phyloP scores from a whole-genome alignment of 495 filamentous ascomycete genomes.

The Staphylotrichum longicolle region DNA sequence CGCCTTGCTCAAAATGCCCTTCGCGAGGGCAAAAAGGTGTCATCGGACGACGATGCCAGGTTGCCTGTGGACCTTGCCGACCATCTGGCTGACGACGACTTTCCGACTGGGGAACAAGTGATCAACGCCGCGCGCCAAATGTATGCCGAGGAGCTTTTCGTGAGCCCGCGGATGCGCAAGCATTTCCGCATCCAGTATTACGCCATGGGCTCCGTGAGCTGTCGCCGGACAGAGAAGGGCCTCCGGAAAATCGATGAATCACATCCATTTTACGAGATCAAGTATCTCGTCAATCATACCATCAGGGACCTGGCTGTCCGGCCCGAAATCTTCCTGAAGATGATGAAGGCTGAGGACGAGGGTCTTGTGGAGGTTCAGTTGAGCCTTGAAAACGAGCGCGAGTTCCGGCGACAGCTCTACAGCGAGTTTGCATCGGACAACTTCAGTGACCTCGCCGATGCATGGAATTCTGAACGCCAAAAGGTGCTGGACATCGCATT shows the following conservation, averaged over 20 bases:
- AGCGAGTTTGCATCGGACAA: conserved; percentile 88
- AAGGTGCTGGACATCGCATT: conserved; percentile 82
- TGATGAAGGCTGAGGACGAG: conserved; percentile 95
- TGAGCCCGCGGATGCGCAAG: conserved; percentile 87
- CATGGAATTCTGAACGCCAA: conserved; percentile 84
- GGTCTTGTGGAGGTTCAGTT: conserved; percentile 82
- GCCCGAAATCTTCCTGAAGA: conserved; percentile 86
- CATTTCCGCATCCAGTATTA: conserved; percentile 81
- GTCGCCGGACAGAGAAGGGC: conserved; percentile 88
- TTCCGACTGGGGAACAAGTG: conserved; percentile 71
- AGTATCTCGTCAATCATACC: conserved; percentile 87
- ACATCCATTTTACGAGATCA: conserved; percentile 96
- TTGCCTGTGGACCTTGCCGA: conserved; percentile 86
- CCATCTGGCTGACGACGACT: conserved; percentile 65
- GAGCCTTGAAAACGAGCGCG: conserved; percentile 66
- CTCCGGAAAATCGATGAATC: conserved; percentile 92
- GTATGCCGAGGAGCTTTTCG: conserved; percentile 86
- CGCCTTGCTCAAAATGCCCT: conserved; percentile 81
- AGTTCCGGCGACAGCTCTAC: conserved; percentile 71
- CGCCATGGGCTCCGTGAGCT: conserved; percentile 74
- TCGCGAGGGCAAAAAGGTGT: conserved; percentile 69
- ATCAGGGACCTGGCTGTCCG: conserved; percentile 73
- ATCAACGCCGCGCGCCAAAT: conserved; percentile 75
- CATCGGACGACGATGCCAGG: conserved; percentile 74
- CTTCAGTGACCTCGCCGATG: conserved; percentile 89